Conservation (phyloP, 2,329 filamentous ascomycete genomes). For the Aspergillus aculeatus region DNA sequence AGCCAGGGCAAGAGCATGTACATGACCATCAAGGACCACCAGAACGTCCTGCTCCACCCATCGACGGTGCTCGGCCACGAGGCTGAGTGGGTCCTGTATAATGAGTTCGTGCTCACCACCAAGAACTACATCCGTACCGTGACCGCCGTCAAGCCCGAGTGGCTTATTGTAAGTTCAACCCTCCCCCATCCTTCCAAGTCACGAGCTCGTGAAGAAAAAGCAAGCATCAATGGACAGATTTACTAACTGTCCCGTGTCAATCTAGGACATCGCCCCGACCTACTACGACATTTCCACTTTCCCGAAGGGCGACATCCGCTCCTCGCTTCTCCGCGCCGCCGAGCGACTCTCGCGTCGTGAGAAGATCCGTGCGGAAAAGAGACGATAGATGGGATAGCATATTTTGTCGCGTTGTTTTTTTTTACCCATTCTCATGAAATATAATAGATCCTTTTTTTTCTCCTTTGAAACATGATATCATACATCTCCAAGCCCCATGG, state of each 20-base stretch:
- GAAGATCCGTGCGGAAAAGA: constrained; percentile 46
- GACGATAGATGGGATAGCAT: constrained; percentile 26
- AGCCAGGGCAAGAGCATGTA: constrained; percentile 79
- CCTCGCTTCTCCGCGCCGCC: constrained; percentile 54
- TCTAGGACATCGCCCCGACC: constrained; percentile 81
- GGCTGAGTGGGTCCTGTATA: constrained; percentile 96
- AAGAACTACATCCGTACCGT: constrained; percentile 98
- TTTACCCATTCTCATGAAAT: constrained; percentile 6
- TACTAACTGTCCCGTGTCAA: not conserved
- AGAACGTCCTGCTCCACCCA: constrained; percentile 88
- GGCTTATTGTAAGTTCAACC: constrained; percentile 73
- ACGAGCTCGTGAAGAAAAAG: too few species aligned
- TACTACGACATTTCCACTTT: constrained; percentile 89
- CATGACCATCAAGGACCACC: constrained; percentile 93
- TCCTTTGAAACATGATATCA: too few species aligned
- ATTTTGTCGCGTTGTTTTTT: constrained; percentile 12
- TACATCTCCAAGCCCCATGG: too few species aligned
- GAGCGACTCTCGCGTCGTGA: constrained; percentile 58
- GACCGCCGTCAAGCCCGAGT: constrained; percentile 87
- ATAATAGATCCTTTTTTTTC: constrained; percentile 1
- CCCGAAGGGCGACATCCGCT: constrained; percentile 80
- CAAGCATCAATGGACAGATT: too few species aligned
- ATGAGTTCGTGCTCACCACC: constrained; percentile 95
- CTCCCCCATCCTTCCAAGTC: not conserved
- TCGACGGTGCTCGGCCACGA: constrained; percentile 86